A percentile compares a stretch with the other conserved stretches of the same genome.
Evolutionary conservation across 2,329 filamentous ascomycete species (phyloP).

Genomic region (Cladophialophora bantiana): DNA sequence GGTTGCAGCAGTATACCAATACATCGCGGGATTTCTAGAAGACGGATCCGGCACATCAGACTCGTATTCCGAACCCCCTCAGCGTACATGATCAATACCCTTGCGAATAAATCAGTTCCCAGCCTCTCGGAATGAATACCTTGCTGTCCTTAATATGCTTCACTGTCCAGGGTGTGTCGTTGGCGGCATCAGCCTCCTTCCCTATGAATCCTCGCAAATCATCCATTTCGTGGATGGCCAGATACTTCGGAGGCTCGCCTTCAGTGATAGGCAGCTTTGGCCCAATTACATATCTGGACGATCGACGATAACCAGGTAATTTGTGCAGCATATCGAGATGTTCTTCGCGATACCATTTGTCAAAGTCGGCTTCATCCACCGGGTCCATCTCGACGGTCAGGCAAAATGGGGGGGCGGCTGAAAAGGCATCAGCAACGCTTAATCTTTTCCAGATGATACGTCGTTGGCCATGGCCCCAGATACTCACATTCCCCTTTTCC

Average conservation of each 20-base stretch:
- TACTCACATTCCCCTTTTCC: slow-evolving; percentile 53
- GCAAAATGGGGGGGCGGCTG: slow-evolving; percentile 66
- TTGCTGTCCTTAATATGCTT: slow-evolving; percentile 32
- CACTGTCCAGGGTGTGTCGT: slow-evolving; percentile 30
- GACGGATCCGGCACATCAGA: not conserved
- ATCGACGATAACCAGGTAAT: slow-evolving; percentile 80
- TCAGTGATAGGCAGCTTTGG: slow-evolving; percentile 52
- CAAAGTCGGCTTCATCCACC: slow-evolving; percentile 63
- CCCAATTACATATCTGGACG: slow-evolving; percentile 70
- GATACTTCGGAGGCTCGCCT: slow-evolving; percentile 56
- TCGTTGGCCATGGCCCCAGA: not conserved
- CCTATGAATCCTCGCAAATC: slow-evolving; percentile 66
- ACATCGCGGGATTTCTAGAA: too few relatives aligned
- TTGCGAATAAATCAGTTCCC: slow-evolving; percentile 27
- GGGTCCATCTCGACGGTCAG: slow-evolving; percentile 67
- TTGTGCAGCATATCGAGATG: slow-evolving; percentile 74
- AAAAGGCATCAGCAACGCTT: slow-evolving; percentile 2
- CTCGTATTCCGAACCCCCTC: not conserved
- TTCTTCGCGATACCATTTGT: slow-evolving; percentile 77
- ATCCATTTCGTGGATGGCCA: slow-evolving; percentile 76
- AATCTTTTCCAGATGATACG: not conserved
- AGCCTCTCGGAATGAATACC: slow-evolving; percentile 27
- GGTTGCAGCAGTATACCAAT: too few relatives aligned
- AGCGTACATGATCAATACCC: slow-evolving; percentile 21
- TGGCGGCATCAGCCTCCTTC: slow-evolving; percentile 30